Base-by-base conservation (phyloP, 116 monocot species). In the Cymodocea nodosa region DNA sequence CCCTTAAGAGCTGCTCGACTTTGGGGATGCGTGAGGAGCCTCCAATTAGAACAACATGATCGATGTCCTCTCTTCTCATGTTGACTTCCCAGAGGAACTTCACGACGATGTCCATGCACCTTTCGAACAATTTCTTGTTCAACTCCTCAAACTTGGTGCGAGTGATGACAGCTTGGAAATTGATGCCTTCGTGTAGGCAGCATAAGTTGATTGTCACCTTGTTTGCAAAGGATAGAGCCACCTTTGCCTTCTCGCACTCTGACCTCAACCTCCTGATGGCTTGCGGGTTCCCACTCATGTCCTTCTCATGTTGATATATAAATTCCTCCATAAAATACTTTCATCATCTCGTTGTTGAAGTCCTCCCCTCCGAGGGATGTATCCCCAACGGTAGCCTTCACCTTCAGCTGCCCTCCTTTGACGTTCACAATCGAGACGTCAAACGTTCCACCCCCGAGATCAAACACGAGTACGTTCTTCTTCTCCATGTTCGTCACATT, bases 401-500 rank as follows among this genome's bases (percentile, higher is more conserved):
- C 90, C 66, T 83, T 81, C 66, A 85, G 78, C 19, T 74, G 74
- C 18, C 76, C 76, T 15, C 80, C 78, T 18, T 75, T 75, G 35
- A 90, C 81, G 17, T 77, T 83, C 15, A 85, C 74, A 24, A 85
- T 74, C 11, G 86, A 86, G 30, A 90, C 90, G 73, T 86, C 86
- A 68, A 90, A 85, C n/a, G 85, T 90, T n/a, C 90, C 90, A 24
- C 90, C 90, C 23, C 90, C 90, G 18, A 90, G 79, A 57, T 90
- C 86, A 66, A 90, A 90, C 55, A 86, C 81, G 25, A 90, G 79
- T 8, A 90, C 83, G 50, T 79, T 90, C 75, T 86, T 81, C 76
- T 80, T 74, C 12, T 76, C 11, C 35, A 23, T 15, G 5, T 8
- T 6, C 22, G 0, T 10, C 15, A 20, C 60, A 23, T 76, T 78